A percentile compares a stretch with the other conserved stretches of the same genome.
Evolutionary conservation across 2,329 filamentous ascomycete species (phyloP).

Genomic region (Fusarium sp.): DNA sequence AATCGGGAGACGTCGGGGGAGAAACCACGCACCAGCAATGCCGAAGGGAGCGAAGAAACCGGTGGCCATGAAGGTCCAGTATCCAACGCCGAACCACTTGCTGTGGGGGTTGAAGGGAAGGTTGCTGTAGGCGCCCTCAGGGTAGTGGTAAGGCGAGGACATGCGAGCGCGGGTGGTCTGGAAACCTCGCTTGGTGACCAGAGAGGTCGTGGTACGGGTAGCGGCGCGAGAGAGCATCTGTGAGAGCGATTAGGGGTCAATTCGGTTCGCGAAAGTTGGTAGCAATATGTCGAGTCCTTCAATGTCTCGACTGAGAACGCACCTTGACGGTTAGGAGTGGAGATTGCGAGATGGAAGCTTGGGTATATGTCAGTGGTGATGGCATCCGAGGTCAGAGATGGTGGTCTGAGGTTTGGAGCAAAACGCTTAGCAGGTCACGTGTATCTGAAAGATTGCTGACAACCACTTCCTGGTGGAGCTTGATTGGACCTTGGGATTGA

Average conservation of each 20-base stretch:
- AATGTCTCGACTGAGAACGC: constrained; percentile 28
- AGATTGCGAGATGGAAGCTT: constrained; percentile 48
- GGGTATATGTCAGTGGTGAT: constrained; percentile 46
- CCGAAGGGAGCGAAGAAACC: constrained; percentile 74
- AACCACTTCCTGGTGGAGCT: background rate
- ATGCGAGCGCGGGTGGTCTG: constrained; percentile 88
- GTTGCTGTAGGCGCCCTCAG: constrained; percentile 94
- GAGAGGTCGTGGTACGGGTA: constrained; percentile 72
- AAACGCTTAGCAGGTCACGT: constrained; percentile 49
- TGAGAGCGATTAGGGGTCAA: constrained; percentile 52
- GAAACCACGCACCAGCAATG: constrained; percentile 68
- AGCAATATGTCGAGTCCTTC: background rate
- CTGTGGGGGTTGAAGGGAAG: constrained; percentile 96
- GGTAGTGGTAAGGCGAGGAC: constrained; percentile 96
- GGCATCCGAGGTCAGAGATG: constrained; percentile 48
- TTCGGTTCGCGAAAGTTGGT: constrained; percentile 51
- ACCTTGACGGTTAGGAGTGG: constrained; percentile 50
- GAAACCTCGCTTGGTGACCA: constrained; percentile 92
- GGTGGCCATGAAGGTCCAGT: constrained; percentile 77
- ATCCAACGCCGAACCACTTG: constrained; percentile 85
- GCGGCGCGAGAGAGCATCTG: constrained; percentile 88
- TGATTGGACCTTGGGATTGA: constrained; percentile 14
- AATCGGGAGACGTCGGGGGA: constrained; percentile 14
- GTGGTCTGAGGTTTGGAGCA: constrained; percentile 52
- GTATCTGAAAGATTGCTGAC: constrained; percentile 26